phyloP scores from a whole-genome alignment of 768 basidiomycete genomes.

The Russula brevipes region DNA sequence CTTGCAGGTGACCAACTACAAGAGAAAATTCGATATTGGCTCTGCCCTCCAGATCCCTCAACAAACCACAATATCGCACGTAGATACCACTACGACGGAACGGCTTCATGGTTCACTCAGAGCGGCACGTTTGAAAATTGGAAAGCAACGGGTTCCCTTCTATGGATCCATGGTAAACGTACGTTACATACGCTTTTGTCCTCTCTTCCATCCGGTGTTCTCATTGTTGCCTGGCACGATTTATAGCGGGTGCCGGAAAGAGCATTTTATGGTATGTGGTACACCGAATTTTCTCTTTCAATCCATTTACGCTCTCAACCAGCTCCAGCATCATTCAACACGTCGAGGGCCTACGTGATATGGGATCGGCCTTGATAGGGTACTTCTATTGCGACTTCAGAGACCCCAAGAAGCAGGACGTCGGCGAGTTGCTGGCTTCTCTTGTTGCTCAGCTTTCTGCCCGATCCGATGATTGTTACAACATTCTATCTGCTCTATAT shows the following conservation, averaged over 20 bases:
- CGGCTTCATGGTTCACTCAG: neutral
- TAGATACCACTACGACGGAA: neutral
- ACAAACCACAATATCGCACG: neutral
- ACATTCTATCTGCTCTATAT: neutral
- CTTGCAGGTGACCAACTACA: neutral
- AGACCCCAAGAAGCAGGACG: neutral
- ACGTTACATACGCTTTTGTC: no score
- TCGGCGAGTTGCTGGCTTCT: neutral
- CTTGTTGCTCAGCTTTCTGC: neutral
- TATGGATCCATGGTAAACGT: neutral
- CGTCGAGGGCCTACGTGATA: neutral
- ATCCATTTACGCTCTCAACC: neutral
- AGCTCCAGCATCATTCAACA: constrained; percentile 1
- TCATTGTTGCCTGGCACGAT: neutral
- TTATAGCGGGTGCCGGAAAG: neutral
- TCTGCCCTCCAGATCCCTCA: neutral
- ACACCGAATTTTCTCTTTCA: neutral
- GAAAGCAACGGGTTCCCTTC: neutral
- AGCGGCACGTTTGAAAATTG: neutral
- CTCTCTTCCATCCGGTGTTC: neutral
- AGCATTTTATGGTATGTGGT: neutral
- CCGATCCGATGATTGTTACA: neutral
- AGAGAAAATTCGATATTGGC: neutral
- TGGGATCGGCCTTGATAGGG: neutral
- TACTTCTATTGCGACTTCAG: neutral